Conservation (phyloP, 31 red algal genomes). For the Endocladia muricata region DNA sequence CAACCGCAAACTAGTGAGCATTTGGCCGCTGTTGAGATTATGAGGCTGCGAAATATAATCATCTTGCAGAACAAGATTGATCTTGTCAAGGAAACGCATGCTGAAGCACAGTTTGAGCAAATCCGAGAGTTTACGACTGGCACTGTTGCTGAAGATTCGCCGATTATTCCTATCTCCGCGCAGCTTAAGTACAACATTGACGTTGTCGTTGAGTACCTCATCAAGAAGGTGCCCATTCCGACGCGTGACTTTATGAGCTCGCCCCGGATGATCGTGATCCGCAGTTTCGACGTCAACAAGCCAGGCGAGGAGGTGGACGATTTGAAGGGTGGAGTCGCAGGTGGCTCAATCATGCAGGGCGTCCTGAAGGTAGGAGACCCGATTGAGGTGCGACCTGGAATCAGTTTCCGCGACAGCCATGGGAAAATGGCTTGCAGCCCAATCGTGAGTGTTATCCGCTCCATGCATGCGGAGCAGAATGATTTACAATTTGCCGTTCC, state of each 20-base stretch:
- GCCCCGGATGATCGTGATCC: conserved; percentile 98
- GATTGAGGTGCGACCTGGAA: conserved; percentile 96
- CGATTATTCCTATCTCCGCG: conserved; percentile 96
- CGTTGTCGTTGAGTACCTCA: conserved; percentile 97
- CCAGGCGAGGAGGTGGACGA: conserved; percentile 96
- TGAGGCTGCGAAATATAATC: conserved; percentile 94
- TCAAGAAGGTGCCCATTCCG: conserved; percentile 96
- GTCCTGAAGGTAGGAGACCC: conserved; percentile 88
- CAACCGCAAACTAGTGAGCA: conserved; percentile 99
- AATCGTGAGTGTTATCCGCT: conserved; percentile 84
- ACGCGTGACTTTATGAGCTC: conserved; percentile 80
- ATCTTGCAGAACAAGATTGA: conserved; percentile 99
- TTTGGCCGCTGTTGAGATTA: conserved; percentile 97
- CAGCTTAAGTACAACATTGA: conserved; percentile 99
- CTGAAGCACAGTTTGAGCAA: conserved; percentile 89
- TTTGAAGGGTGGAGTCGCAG: conserved; percentile 94
- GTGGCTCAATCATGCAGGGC: conserved; percentile 98
- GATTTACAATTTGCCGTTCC: conserved; percentile 93
- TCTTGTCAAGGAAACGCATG: conserved; percentile 86
- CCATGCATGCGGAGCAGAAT: conserved; percentile 97
- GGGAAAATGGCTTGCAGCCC: conserved; percentile 79
- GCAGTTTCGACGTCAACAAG: conserved; percentile 98
- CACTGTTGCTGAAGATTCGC: conserved; percentile 88
- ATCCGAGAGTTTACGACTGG: conserved; percentile 91
- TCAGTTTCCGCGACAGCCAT: conserved; percentile 63